A percentile compares a stretch with the other conserved stretches of the same genome.
Evolutionary conservation across 164 flowering plant genomes (phyloP).

Genomic region (Taxillus chinensis): DNA sequence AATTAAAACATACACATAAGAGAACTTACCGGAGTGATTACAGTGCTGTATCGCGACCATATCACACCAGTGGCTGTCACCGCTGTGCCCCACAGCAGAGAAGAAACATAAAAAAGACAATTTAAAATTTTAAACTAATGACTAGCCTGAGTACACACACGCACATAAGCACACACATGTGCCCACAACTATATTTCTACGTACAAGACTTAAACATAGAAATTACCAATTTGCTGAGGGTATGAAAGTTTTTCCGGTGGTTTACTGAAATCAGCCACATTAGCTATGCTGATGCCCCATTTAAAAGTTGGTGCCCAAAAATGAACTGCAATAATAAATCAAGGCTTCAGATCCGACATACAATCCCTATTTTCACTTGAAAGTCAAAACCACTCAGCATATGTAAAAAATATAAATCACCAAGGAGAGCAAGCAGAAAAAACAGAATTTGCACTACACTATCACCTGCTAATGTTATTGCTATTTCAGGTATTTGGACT

Average conservation of each 20-base stretch:
- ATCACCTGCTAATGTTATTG: too few relatives aligned
- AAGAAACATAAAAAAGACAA: background rate
- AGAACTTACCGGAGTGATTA: conserved; percentile 68
- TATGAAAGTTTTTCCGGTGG: conserved; percentile 63
- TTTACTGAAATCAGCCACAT: conserved; percentile 60
- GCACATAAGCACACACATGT: too few relatives aligned
- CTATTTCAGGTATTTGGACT: too few relatives aligned
- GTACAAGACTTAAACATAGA: background rate
- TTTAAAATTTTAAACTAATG: background rate
- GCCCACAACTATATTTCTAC: too few relatives aligned
- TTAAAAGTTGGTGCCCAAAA: conserved; percentile 92
- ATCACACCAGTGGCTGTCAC: conserved; percentile 57
- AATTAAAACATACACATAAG: background rate
- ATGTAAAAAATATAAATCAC: background rate
- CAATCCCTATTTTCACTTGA: too few relatives aligned
- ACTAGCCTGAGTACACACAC: background rate
- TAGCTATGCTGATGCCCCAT: conserved; percentile 86
- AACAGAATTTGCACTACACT: background rate
- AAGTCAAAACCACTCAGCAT: background rate
- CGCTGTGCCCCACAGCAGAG: conserved; percentile 24
- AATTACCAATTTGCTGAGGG: conserved; percentile 65
- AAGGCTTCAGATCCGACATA: background rate
- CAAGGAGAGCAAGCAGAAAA: background rate
- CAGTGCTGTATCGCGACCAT: conserved; percentile 79
- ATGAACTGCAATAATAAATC: conserved; percentile 47